Base-by-base conservation (phyloP, 1,284 basidiomycete genomes). In the Chalciporus sp. region DNA sequence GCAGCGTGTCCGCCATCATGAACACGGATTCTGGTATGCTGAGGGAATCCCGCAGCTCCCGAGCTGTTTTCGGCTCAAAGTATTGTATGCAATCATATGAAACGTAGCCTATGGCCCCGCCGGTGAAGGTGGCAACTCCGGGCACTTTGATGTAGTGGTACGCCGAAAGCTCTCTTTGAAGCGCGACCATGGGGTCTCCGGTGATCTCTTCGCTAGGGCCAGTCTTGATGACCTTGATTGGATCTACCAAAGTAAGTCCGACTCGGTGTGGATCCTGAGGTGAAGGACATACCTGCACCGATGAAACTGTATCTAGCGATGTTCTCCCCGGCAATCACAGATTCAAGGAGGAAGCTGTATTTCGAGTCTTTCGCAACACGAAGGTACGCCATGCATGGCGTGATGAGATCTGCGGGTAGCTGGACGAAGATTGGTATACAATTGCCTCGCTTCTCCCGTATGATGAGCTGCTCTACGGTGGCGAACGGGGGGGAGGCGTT, bases 41-140 rank as follows among this genome's bases (percentile, higher is more conserved):
- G 23, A 96, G 76, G 12, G 87, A 76, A 60, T 97, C 94, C 55
- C 82, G 80, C 47, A 91, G 79, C 20, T 86, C 77, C 42, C 84
- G 79, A 28, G 82, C 80, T 4, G 95, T 96, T 74, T 92, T 94
- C 52, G 96, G 93, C 74, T 99, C 97, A 67, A 99, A 99, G 73
- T 99, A 89, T 60, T 92, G 90, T 52, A 99, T 87, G 69, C 93
- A 94, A 70, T 99, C 97, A 75, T 96, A 99, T 12, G 93, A 85
- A 61, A 99, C 94, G 75, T 98, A 99, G 42, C 97, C 97, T 65
- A 99, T 94, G 0, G 96, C 96, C 49, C 97, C 97, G 47, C 97
- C 97, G 27, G 96, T 98, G 70, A 99, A 98, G 0, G 95, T 96
- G 1, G 92, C 88, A 40, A 98, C 80, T 70, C 95, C 91, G 7